phyloP scores from a whole-genome alignment of 495 filamentous ascomycete species.

The Mycothermus thermophilus region DNA sequence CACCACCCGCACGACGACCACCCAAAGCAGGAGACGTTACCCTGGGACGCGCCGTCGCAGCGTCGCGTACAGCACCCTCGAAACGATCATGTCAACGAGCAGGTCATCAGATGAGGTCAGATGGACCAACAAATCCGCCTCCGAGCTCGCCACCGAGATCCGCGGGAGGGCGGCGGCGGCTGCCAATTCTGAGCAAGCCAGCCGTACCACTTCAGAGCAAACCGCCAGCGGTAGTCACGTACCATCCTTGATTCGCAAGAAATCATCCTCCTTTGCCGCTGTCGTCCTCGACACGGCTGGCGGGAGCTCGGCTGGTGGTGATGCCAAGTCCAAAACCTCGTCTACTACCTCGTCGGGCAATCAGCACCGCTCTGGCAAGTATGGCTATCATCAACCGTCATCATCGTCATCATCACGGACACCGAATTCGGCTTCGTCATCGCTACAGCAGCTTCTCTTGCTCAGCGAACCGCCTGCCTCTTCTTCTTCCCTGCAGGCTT shows the following conservation, averaged over 20 bases:
- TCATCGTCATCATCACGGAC: neutral
- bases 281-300: conserved; percentile 34
- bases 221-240: conserved; percentile 6
- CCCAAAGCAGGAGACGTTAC: conserved; percentile 15
- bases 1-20: too few species aligned
- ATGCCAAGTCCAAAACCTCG: conserved; percentile 3
- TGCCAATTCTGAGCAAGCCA: too few species aligned
- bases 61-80: conserved; percentile 37
- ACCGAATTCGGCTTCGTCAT: too few species aligned
- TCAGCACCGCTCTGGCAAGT: neutral
- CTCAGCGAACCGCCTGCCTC: conserved; percentile 34
- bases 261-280: conserved; percentile 31
- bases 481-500: too few species aligned
- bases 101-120: conserved; percentile 41
- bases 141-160: conserved; percentile 35
- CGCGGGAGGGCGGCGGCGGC: conserved; percentile 30
- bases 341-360: conserved; percentile 5
- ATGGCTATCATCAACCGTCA: neutral
- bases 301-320: too few species aligned
- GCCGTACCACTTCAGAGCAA: too few species aligned
- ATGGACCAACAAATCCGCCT: conserved; percentile 34
- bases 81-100: conserved; percentile 44
- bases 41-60: conserved; percentile 28
- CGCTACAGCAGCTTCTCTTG: conserved; percentile 20
- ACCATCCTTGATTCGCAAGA: conserved; percentile 28